Percentiles rank a stretch among this genome's conserved stretches.
Conservation (phyloP, 2,329 filamentous ascomycete genomes). For the Cladophialophora carrionii region DNA sequence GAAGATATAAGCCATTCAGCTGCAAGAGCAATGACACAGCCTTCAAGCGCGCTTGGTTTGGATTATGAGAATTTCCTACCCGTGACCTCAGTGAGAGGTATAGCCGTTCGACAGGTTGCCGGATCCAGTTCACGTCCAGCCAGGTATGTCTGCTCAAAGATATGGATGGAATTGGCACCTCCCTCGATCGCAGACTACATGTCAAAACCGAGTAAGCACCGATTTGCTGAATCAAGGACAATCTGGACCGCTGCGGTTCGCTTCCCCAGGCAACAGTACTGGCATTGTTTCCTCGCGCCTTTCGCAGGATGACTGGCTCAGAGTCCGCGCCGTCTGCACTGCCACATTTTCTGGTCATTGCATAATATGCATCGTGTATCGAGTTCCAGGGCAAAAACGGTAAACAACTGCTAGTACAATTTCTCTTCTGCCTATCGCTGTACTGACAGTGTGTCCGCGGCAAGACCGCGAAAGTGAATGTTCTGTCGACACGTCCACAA, state of each 20-base stretch:
- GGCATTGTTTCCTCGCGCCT: neutral
- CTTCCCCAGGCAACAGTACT: neutral
- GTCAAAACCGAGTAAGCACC: neutral
- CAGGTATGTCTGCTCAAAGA: neutral
- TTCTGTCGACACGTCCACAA: too few relatives aligned
- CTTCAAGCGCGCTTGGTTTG: neutral
- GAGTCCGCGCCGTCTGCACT: neutral
- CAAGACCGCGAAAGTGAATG: too few relatives aligned
- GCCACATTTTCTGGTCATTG: neutral
- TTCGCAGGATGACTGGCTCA: neutral
- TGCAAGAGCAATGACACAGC: neutral
- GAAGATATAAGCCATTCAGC: constrained; percentile 2
- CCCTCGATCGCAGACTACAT: constrained; percentile 1
- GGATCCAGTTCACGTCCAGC: neutral
- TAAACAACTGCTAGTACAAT: too few relatives aligned
- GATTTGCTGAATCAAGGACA: neutral
- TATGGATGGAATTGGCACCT: neutral
- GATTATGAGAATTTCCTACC: neutral
- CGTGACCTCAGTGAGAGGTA: neutral
- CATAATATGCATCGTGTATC: too few relatives aligned
- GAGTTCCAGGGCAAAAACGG: too few relatives aligned
- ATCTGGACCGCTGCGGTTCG: neutral
- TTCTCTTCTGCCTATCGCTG: too few relatives aligned
- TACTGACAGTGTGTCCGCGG: too few relatives aligned
- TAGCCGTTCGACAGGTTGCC: neutral